Base-by-base conservation (phyloP, 805 yeast species). In the Blastobotrys americana region DNA sequence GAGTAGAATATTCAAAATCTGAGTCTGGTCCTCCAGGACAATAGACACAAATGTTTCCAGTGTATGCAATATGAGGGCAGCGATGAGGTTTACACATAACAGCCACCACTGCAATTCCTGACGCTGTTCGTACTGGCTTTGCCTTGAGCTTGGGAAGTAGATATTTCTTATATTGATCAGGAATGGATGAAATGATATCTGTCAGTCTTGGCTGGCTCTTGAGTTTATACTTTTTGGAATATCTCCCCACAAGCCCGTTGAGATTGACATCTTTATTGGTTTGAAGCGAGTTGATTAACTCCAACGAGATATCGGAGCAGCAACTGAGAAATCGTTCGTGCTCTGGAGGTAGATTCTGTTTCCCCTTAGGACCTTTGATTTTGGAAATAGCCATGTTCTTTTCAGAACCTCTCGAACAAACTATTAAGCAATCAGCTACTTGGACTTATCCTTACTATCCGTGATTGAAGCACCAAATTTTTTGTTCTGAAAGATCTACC, bases 1-100 rank as follows among this genome's bases (percentile, higher is more conserved):
- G 98, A 3, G 98, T 93, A 1, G 96, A 86, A 65, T 93, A 93
- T 63, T 93, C 98, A 60, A 93, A 93, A 67, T 93, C 98, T 1
- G 95, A 83, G 63, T 93, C 98, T 3, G 98, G 98, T 2, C 98
- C 98, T 48, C 98, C 98, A 3, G 98, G 98, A 68, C 98, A 93
- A 63, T 69, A 93, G 9, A 93, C 98, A 70, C 98, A 93, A 50
- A 93, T 93, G 60, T 93, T 93, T 50, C 98, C 98, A 0, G 98
- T 93, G 64, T 93, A 93, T 17, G 98, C 97, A 57, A 93, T 93
- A 65, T 93, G 98, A 21, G 98, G 98, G 66, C 98, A 93, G 68
- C 98, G 76, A 65, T 93, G 98, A 2, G 98, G 98, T 65, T 93
- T 93, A 70, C 97, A 89, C 97, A 93, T 93, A 25, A 93, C 97